These are phyloP conservation scores for Harringtonia aguacate DNA, from an alignment of 2,329 filamentous ascomycete species.

Conservation along the genomic window DNA sequence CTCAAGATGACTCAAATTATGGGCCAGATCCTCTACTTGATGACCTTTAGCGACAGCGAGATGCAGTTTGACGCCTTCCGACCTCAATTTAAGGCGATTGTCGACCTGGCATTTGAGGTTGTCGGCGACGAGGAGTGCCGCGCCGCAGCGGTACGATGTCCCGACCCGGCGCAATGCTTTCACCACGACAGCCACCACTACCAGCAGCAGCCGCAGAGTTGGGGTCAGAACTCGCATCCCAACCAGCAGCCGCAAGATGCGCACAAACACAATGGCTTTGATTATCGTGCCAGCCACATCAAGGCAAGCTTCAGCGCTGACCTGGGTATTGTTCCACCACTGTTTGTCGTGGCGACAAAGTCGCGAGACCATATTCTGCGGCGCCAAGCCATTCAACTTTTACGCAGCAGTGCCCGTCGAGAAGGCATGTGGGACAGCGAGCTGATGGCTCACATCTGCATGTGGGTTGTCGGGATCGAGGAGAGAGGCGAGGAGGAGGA, in stretches of 20 bases:
- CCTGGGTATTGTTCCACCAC: conserved; percentile 51
- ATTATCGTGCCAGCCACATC: conserved; percentile 37
- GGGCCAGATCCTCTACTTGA: conserved; percentile 43
- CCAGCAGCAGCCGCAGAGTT: not conserved
- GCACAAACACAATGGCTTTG: conserved; percentile 20
- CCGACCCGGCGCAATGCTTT: conserved; percentile 30
- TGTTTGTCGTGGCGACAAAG: conserved; percentile 57
- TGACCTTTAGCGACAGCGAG: conserved; percentile 50
- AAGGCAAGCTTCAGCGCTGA: conserved; percentile 55
- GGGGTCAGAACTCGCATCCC: not conserved
- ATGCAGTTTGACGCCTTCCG: conserved; percentile 46
- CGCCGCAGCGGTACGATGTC: conserved; percentile 34
- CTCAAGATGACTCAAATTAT: conserved; percentile 54
- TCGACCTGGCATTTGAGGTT: conserved; percentile 47
- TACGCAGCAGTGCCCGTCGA: conserved; percentile 47
- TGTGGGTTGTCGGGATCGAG: conserved; percentile 45
- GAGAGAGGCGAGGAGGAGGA: conserved; percentile 29
- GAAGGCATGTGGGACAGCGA: conserved; percentile 63
- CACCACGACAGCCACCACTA: conserved; percentile 9
- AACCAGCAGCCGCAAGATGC: not conserved
- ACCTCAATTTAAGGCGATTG: conserved; percentile 40
- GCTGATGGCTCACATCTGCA: conserved; percentile 42
- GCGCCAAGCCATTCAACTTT: conserved; percentile 48
- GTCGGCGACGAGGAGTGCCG: conserved; percentile 46
- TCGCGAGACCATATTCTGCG: conserved; percentile 48